A percentile compares a stretch with the other conserved stretches of the same genome.
phyloP scores from a whole-genome alignment of 2,329 filamentous ascomycete genomes.

The Coniochaeta pulveracea region DNA sequence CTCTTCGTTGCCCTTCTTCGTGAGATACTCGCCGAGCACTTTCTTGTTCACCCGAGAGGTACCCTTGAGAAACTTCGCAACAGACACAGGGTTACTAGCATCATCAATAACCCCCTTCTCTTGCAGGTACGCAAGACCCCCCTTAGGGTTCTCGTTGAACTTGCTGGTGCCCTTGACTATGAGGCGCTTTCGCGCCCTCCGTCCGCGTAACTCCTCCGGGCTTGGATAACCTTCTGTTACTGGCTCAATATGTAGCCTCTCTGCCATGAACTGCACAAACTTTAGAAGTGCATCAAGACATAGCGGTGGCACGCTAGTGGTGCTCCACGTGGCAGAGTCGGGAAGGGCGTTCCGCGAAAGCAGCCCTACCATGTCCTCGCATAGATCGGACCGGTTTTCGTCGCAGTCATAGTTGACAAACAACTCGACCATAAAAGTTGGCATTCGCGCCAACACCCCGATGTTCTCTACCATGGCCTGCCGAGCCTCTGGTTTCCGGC shows the following conservation, averaged over 20 bases:
- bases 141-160: constrained; percentile 93
- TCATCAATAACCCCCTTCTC: constrained; percentile 78
- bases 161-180: constrained; percentile 81
- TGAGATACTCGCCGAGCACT: constrained; percentile 81
- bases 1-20: constrained; percentile 80
- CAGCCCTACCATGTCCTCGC: constrained; percentile 89
- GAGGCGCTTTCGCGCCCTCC: constrained; percentile 70
- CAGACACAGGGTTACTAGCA: constrained; percentile 58
- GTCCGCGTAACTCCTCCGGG: constrained; percentile 51
- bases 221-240: constrained; percentile 55
- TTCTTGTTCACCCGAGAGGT: constrained; percentile 86
- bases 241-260: constrained; percentile 66
- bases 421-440: constrained; percentile 86
- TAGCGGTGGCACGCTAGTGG: constrained; percentile 89
- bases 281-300: constrained; percentile 86
- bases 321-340: constrained; percentile 97
- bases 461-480: constrained; percentile 98
- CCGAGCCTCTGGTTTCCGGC: constrained; percentile 84
- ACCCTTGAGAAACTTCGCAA: constrained; percentile 79
- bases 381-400: constrained; percentile 79
- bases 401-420: constrained; percentile 99
- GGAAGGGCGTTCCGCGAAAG: constrained; percentile 90
- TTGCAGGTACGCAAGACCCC: constrained; percentile 74
- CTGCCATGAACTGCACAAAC: constrained; percentile 85
- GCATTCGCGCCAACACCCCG: constrained; percentile 82